Conservation (phyloP, 2,329 filamentous ascomycete genomes). For the Tolypocladium endophyticum region DNA sequence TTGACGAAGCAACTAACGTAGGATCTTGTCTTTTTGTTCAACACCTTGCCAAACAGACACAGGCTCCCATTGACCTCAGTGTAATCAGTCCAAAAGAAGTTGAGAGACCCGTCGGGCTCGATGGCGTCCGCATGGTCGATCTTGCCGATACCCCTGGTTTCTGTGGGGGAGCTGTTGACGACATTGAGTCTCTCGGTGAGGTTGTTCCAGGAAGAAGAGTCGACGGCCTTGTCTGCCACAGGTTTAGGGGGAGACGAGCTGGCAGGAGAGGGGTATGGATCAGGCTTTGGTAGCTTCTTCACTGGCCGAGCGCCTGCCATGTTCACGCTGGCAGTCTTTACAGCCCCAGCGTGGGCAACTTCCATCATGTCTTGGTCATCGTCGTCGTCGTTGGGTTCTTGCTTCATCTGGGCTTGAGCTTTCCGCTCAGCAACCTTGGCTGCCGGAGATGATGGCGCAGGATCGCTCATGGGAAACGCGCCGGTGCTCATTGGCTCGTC, state of each 20-base stretch:
- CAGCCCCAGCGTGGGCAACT: conserved; percentile 63
- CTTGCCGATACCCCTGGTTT: conserved; percentile 62
- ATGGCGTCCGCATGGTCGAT: conserved; percentile 73
- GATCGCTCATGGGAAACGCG: conserved; percentile 73
- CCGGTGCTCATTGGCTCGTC: conserved; percentile 43
- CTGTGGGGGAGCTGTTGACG: conserved; percentile 59
- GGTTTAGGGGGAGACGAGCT: conserved; percentile 64
- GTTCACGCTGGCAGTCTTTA: conserved; percentile 66
- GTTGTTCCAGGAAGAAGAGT: conserved; percentile 80
- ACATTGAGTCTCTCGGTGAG: conserved; percentile 82
- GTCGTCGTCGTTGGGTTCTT: conserved; percentile 51
- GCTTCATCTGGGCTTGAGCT: conserved; percentile 37
- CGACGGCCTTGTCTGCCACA: conserved; percentile 47
- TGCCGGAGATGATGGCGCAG: conserved; percentile 76
- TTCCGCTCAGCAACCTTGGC: conserved; percentile 69
- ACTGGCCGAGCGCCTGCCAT: conserved; percentile 64
- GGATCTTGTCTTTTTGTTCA: conserved; percentile 69
- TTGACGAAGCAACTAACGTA: conserved; percentile 94
- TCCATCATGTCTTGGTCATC: conserved; percentile 84
- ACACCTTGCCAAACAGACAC: conserved; percentile 91
- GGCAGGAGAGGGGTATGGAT: conserved; percentile 57
- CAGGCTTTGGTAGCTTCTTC: conserved; percentile 62
- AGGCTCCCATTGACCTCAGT: conserved; percentile 84
- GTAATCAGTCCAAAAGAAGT: conserved; percentile 97
- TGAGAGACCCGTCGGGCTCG: conserved; percentile 85